Evolutionary conservation across 805 yeast species (phyloP).

Genomic region (Lachancea sp.): DNA sequence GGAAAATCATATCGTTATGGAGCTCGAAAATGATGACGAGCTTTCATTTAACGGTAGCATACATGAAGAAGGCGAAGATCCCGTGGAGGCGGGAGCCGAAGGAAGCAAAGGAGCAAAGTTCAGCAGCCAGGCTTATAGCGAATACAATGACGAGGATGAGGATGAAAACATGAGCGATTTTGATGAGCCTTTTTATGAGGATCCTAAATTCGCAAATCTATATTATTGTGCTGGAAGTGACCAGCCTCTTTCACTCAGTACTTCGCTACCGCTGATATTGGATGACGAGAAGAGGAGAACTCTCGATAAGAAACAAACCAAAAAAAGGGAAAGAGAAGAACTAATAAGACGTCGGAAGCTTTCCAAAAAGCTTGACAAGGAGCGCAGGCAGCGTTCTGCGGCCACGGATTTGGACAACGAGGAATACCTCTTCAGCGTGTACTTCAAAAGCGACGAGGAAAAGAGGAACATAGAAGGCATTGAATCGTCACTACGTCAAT

Average conservation of each 20-base stretch:
- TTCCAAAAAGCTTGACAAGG: constrained; percentile 16
- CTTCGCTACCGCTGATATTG: constrained; percentile 29
- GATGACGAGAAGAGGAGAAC: constrained; percentile 27
- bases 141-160: constrained; percentile 27
- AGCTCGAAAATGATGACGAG: constrained; percentile 28
- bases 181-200: constrained; percentile 38
- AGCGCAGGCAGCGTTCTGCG: constrained; percentile 32
- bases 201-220: constrained; percentile 32
- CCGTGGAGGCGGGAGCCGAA: constrained; percentile 17
- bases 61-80: constrained; percentile 30
- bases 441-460: constrained; percentile 29
- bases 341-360: constrained; percentile 25
- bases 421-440: constrained; percentile 31
- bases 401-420: constrained; percentile 33
- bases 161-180: constrained; percentile 32
- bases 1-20: constrained; percentile 28
- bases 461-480: constrained; percentile 16
- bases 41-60: constrained; percentile 31
- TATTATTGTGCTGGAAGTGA: constrained; percentile 30
- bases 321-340: constrained; percentile 27
- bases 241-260: constrained; percentile 29
- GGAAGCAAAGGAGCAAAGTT: constrained; percentile 13
- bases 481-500: constrained; percentile 22
- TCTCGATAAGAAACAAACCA: constrained; percentile 25
- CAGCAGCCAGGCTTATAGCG: constrained; percentile 3